A percentile compares a stretch with the other conserved stretches of the same genome.
Evolutionary conservation across 441 rosid species (phyloP).

Genomic region (Pelargonium cotyledonis): DNA sequence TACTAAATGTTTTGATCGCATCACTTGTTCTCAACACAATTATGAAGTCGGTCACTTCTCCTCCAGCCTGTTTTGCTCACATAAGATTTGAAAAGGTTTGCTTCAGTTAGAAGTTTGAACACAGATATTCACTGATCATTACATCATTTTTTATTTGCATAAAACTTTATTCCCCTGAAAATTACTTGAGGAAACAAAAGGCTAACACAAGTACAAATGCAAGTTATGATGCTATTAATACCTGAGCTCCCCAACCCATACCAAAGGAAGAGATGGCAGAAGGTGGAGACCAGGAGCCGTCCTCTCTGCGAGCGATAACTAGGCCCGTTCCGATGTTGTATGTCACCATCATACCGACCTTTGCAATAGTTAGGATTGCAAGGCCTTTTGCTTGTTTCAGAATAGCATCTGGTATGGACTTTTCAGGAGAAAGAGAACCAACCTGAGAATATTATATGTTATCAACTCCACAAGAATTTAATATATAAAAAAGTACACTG

Average conservation of each 20-base stretch:
- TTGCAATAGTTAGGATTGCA: conserved; percentile 74
- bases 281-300: conserved; percentile 97
- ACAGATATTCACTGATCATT: neutral
- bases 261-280: conserved; percentile 89
- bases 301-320: conserved; percentile 75
- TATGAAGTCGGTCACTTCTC: conserved; percentile 85
- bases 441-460: conserved; percentile 38
- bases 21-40: conserved; percentile 74
- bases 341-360: conserved; percentile 91
- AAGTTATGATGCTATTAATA: conserved; percentile 17
- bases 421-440: conserved; percentile 66
- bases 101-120: neutral
- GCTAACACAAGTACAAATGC: neutral
- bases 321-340: conserved; percentile 94
- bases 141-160: neutral
- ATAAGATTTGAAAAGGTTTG: neutral
- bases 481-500: neutral
- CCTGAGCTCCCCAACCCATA: conserved; percentile 99
- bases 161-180: neutral
- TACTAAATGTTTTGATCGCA: conserved; percentile 75
- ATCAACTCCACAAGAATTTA: neutral
- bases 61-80: conserved; percentile 63
- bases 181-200: neutral
- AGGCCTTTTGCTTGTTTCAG: conserved; percentile 84
- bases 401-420: conserved; percentile 74